Evolutionary conservation across 352 stramenopile genomes (phyloP).

Genomic region (Pythium pyrilobum): DNA sequence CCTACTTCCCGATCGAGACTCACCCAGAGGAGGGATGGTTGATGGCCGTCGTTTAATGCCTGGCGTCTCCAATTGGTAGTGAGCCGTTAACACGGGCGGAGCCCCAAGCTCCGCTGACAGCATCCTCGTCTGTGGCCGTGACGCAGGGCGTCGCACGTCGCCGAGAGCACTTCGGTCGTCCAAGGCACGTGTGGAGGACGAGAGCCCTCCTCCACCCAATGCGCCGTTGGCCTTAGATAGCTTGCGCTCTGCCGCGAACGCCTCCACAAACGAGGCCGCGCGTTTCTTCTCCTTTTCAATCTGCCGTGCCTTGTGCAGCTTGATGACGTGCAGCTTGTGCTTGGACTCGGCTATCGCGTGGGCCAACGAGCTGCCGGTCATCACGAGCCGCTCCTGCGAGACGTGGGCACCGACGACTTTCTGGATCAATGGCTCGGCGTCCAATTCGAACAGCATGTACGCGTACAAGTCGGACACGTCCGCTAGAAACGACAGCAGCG

Average conservation of each 20-base stretch:
- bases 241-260: slow-evolving; percentile 17
- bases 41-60: not conserved
- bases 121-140: not conserved
- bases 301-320: slow-evolving; percentile 31
- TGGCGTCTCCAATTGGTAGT: slow-evolving; percentile 19
- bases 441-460: slow-evolving; percentile 50
- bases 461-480: slow-evolving; percentile 47
- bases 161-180: not conserved
- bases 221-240: slow-evolving; percentile 1
- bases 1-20: no score
- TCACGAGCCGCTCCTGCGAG: slow-evolving; percentile 35
- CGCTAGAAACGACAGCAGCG: slow-evolving; percentile 37
- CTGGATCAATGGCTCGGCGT: slow-evolving; percentile 35
- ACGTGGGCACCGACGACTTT: slow-evolving; percentile 44
- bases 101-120: not conserved
- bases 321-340: slow-evolving; percentile 28
- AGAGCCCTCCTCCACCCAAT: no score
- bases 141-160: not conserved
- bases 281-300: slow-evolving; percentile 26
- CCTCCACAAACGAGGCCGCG: slow-evolving; percentile 28
- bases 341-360: slow-evolving; percentile 39
- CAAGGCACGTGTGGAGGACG: no score
- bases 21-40: not conserved
- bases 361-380: slow-evolving; percentile 31
- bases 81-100: slow-evolving; percentile 27